Base-by-base conservation (phyloP, 2,329 filamentous ascomycete species). In the Aspergillus carbonarius region DNA sequence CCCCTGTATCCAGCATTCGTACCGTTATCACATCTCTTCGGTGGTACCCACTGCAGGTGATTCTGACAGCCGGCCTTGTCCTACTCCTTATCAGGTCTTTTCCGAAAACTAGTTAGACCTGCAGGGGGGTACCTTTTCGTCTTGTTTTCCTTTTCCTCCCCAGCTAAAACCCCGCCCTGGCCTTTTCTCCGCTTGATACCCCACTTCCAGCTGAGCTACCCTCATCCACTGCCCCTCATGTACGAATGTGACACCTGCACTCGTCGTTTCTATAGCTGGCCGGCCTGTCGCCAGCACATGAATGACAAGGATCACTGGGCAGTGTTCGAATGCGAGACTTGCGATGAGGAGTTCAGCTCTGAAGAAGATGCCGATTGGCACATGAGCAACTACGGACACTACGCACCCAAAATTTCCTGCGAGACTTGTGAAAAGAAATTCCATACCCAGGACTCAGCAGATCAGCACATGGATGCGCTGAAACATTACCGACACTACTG, bases 401-500 rank as follows among this genome's bases (percentile, higher is more conserved):
- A 63, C 60, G 61, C 60, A 2, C 63, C 57, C 13, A 30, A 40
- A 6, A 27, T 40, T 7, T 23, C 50, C 8, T 53, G 50, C 50
- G 50, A 53, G 25, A 42, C 50, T 23, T 53, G 50, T 35, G 35
- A 17, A 1, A 15, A 15, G 13, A 27, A 17, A 20, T 53, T 53
- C 34, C 37, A 27, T 5, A 62, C 55, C 12, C 40, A 67, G 10
- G 4, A 30, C 3, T 61, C 54, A 5, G 65, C 63, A 1, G 56
- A 71, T 2, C 42, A 66, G 47, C 70, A 74, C 50, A 73, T 74
- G 73, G 13, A 12, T 42, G n/a, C 18, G 2, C 13, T 52, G 37
- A 12, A 13, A 23, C 49, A 52, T 20, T 52, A 34, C 23, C 23
- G 23, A 23, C 3, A 23, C 23, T 23, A 23, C 23, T 23, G 23